Conservation (phyloP, 768 basidiomycete species). For the Kwoniella sp. region DNA sequence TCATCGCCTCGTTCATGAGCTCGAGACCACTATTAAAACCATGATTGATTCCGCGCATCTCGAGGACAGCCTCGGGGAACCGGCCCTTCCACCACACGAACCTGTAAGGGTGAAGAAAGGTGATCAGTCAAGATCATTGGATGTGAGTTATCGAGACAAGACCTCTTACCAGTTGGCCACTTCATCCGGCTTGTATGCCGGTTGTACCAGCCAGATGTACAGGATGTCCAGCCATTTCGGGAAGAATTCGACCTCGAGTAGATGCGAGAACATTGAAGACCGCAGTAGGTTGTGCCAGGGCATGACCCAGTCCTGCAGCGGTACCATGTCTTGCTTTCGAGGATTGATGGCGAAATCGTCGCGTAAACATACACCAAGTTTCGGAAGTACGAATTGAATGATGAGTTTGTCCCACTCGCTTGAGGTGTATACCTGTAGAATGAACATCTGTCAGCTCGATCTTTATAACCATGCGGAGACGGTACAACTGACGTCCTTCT, state of each 20-base stretch:
- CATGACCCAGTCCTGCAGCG: conserved; percentile 70
- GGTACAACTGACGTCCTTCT: conserved; percentile 63
- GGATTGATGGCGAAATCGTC: conserved; percentile 86
- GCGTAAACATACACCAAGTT: conserved; percentile 76
- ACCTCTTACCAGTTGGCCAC: conserved; percentile 83
- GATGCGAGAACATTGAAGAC: conserved; percentile 73
- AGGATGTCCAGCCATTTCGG: conserved; percentile 93
- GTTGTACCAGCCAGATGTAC: conserved; percentile 90
- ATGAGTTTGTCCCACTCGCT: conserved; percentile 89
- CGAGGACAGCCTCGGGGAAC: conserved; percentile 73
- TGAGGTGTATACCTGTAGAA: conserved; percentile 68
- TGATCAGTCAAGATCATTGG: neutral
- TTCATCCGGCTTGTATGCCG: conserved; percentile 82
- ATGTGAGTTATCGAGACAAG: neutral
- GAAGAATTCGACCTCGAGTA: conserved; percentile 91
- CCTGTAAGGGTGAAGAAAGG: conserved; percentile 33
- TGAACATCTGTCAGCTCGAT: conserved; percentile 11
- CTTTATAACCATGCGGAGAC: neutral
- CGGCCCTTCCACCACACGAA: conserved; percentile 75
- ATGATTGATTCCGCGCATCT: conserved; percentile 66
- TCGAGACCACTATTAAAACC: conserved; percentile 89
- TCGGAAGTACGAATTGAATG: conserved; percentile 88
- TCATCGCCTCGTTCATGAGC: conserved; percentile 91
- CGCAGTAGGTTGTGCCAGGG: conserved; percentile 76
- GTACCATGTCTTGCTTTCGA: conserved; percentile 81